Conservation (phyloP, 345 rosid genomes). For the Lepidium didymum region DNA sequence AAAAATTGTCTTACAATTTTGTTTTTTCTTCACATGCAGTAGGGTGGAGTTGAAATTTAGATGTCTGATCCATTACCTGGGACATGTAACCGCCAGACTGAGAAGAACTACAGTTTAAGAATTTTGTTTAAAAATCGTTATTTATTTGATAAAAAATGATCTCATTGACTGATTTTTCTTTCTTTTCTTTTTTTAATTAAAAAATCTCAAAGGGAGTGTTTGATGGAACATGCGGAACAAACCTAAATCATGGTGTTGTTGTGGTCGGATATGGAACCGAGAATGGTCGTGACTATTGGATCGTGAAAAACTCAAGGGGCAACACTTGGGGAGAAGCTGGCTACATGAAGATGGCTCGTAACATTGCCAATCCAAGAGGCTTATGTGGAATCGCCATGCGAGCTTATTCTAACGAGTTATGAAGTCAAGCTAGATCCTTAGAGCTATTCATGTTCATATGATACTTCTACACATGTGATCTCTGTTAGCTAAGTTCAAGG, state of each 20-base stretch:
- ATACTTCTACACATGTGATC: too few relatives aligned
- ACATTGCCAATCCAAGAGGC: slow-evolving; percentile 36
- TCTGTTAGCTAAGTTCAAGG: too few relatives aligned
- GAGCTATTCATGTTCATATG: too few relatives aligned
- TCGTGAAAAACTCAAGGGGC: slow-evolving; percentile 84
- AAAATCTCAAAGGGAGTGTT: slow-evolving; percentile 5
- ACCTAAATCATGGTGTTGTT: slow-evolving; percentile 69
- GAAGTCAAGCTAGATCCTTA: too few relatives aligned
- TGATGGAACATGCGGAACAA: slow-evolving; percentile 15
- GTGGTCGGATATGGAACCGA: slow-evolving; percentile 74
- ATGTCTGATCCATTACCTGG: too few relatives aligned
- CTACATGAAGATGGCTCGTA: slow-evolving; percentile 60
- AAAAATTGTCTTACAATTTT: background rate
- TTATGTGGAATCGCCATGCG: slow-evolving; percentile 85
- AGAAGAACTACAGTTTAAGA: too few relatives aligned
- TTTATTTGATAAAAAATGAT: too few relatives aligned
- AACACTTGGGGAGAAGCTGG: slow-evolving; percentile 72
- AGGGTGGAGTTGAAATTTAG: too few relatives aligned
- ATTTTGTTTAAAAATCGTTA: too few relatives aligned
- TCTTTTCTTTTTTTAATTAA: background rate
- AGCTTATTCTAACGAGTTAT: too few relatives aligned
- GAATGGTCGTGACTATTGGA: slow-evolving; percentile 72
- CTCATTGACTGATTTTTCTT: too few relatives aligned
- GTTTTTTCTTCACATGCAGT: background rate
- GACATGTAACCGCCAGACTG: too few relatives aligned